Base-by-base conservation (phyloP, 345 rosid genomes). In the Brassica juncea region DNA sequence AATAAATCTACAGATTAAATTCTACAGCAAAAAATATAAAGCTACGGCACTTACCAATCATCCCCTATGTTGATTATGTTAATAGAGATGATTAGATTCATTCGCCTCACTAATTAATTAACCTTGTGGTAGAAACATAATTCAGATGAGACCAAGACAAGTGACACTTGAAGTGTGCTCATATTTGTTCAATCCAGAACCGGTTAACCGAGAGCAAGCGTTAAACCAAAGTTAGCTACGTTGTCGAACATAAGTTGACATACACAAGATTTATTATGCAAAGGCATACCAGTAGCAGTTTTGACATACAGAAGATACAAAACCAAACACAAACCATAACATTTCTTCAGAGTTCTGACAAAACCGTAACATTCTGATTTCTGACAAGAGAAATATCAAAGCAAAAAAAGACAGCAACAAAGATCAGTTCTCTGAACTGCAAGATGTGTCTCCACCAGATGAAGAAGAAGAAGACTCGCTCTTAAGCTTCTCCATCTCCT, bases 401-500 rank as follows among this genome's bases (percentile, higher is more conserved):
- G 19, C 37, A 35, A 49, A 55, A 55, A 25, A 65, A 28, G 34
- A 66, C 11, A 71, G 72, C 34, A 75, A 71, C 35, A 66, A 49
- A 32, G 31, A 71, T 81, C 77, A 91, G 75, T 82, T 79, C 63
- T 86, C 90, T 42, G 93, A 88, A 84, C 89, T 88, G 81, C 70
- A 77, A 28, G 86, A 87, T 54, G 83, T 14, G 69, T 92, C 89
- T n/a, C 86, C 87, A 66, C 80, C 68, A 59, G 84, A 76, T 23
- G 83, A 81, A 42, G 80, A 81, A 42, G 80, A 81, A 31, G 77
- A 81, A 67, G 70, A 65, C 19, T 87, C 66, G 2, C 70, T 65
- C 73, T 64, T 82, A 31, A 88, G 86, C 31, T 85, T 93, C 86
- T 86, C 83, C 96, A 85, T 79, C 83, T 90, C 98, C 81, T 93